A percentile compares a stretch with the other conserved stretches of the same genome.
These are phyloP conservation scores for Daedaleopsis sinensis DNA, from an alignment of 768 basidiomycete genomes.

Conservation along the genomic window DNA sequence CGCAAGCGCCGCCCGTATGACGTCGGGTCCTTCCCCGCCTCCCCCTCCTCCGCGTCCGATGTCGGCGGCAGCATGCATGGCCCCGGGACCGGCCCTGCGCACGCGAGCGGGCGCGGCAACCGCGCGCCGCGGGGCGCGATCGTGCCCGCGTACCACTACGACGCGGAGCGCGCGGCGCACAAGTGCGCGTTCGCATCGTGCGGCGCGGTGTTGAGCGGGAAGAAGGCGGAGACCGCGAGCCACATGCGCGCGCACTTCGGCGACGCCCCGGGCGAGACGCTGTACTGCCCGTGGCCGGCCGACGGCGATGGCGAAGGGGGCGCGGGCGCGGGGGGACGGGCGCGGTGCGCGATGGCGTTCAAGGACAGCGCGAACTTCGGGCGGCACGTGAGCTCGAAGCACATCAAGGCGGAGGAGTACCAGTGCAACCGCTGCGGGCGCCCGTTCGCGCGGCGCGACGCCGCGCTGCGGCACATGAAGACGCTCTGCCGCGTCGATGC, in stretches of 20 bases:
- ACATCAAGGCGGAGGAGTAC: slow-evolving; percentile 14
- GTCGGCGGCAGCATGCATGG: not conserved
- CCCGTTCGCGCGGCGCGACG: slow-evolving; percentile 16
- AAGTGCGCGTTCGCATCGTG: slow-evolving; percentile 14
- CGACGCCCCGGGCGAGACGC: slow-evolving; percentile 4
- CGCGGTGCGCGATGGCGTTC: slow-evolving; percentile 16
- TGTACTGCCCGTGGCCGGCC: slow-evolving; percentile 12
- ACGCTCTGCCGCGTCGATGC: slow-evolving; percentile 10
- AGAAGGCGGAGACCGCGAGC: slow-evolving; percentile 19
- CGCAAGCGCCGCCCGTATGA: slow-evolving; percentile 8
- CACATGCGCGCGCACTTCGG: slow-evolving; percentile 19
- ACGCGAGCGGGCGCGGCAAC: not conserved
- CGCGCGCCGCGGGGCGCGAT: slow-evolving; percentile 9
- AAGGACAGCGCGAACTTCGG: slow-evolving; percentile 23
- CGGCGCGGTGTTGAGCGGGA: slow-evolving; percentile 9
- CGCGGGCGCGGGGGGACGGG: too few species aligned
- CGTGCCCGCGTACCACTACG: slow-evolving; percentile 17
- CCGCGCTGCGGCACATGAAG: slow-evolving; percentile 21
- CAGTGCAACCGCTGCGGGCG: slow-evolving; percentile 15
- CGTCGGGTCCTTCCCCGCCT: slow-evolving; percentile 5
- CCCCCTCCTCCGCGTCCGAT: not conserved
- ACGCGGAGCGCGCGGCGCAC: slow-evolving; percentile 7
- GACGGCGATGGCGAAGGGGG: slow-evolving; percentile 1
- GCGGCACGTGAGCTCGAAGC: slow-evolving; percentile 17
- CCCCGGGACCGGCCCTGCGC: not conserved